Base-by-base conservation (phyloP, 1,139 yeast genomes). In the Blastobotrys buckinghamii region DNA sequence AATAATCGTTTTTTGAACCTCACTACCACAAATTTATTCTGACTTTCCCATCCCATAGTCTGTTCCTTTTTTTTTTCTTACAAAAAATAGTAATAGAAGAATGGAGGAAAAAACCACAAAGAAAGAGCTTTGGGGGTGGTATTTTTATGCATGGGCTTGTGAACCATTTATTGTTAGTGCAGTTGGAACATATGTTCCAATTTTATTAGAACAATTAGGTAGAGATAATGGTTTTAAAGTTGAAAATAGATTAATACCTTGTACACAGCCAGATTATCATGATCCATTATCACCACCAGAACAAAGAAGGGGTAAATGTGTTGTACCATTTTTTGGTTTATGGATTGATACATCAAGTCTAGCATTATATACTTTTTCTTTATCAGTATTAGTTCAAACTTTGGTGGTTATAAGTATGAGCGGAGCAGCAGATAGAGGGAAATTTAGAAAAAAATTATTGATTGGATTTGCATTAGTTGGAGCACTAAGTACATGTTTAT, bases 91-190 rank as follows among this genome's bases (percentile, higher is more conserved):
- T 8, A 13, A 16, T 8, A 36, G 24, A 15, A 17, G 20, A 36
- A 26, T 15, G 36, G n/a, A 10, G 24, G n/a, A 36, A n/a, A 16
- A 29, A 26, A 51, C 58, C 8, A 50, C 55, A 27, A 44, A 38
- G 24, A 27, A 37, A 20, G 64, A 59, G 40, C 57, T 64, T 13
- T 47, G 61, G 42, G 71, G 71, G 20, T 68, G 71, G 72, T 66
- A 64, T 55, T 66, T 79, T 9, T 80, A 78, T 55, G 71, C 81
- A 1, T 79, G 83, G 75, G 86, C 88, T 0, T 78, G 84, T 33
- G 89, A 83, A 59, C 89, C 90, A 0, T 83, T 82, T 59, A 75
- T 81, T 9, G 89, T 83, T 5, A 77, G 84, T 35, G 87, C 82
- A 1, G 81, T 83, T 7, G 81, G 88, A 1, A 82, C 88, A 0